A percentile compares a stretch with the other conserved stretches of the same genome.
Evolutionary conservation across 805 yeast genomes (phyloP).

Genomic region (Sugiyamaella americana): DNA sequence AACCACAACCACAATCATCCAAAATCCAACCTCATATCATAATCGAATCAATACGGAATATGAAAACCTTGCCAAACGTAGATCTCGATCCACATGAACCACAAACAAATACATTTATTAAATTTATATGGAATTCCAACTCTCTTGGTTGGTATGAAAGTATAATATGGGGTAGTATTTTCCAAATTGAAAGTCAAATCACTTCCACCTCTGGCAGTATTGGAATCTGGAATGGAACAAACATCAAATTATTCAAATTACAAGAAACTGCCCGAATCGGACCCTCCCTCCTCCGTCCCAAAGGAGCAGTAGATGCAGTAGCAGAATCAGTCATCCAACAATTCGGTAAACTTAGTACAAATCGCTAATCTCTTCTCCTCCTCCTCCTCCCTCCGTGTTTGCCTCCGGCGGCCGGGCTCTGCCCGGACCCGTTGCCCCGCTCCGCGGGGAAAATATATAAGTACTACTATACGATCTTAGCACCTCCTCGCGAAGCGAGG

Average conservation of each 20-base stretch:
- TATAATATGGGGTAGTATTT: conserved; percentile 56
- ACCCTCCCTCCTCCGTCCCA: conserved; percentile 37
- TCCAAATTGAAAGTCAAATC: conserved; percentile 22
- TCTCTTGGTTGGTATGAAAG: conserved; percentile 75
- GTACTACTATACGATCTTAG: no score
- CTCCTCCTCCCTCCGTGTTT: no score
- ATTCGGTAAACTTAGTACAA: conserved; percentile 21
- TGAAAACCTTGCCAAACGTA: conserved; percentile 13
- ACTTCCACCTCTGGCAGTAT: conserved; percentile 20
- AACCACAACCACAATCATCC: conserved; percentile 1
- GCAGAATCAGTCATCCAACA: conserved; percentile 45
- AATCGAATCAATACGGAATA: conserved; percentile 19
- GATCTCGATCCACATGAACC: conserved; percentile 14
- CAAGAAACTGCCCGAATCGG: conserved; percentile 36
- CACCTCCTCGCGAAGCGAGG: no score
- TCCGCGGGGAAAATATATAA: no score
- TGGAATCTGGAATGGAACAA: conserved; percentile 50
- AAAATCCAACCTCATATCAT: conserved; percentile 21
- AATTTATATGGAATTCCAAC: conserved; percentile 54
- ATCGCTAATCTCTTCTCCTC: neutral
- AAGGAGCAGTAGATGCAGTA: conserved; percentile 43
- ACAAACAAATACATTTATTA: conserved; percentile 38
- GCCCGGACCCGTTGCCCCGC: no score
- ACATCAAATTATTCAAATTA: conserved; percentile 46
- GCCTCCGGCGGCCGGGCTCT: no score